These are phyloP conservation scores for Magnaporthiopsis rhizophila DNA, from an alignment of 2,329 filamentous ascomycete species.

Conservation along the genomic window DNA sequence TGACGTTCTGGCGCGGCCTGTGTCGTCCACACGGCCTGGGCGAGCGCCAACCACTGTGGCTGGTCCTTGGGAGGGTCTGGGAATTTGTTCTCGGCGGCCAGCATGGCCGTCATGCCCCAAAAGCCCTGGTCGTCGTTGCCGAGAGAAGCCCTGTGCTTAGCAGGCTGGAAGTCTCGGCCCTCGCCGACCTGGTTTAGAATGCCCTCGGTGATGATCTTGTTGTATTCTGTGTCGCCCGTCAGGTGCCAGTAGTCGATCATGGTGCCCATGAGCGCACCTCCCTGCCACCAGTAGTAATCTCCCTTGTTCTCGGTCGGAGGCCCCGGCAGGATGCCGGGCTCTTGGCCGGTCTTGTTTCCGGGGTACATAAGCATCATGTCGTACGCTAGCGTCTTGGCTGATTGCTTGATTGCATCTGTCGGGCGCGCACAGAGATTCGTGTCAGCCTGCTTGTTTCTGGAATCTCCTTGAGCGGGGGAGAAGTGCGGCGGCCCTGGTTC, in stretches of 20 bases:
- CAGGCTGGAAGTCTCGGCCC: constrained; percentile 48
- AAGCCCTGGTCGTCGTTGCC: constrained; percentile 65
- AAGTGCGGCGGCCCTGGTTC: background rate
- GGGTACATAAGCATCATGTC: constrained; percentile 6
- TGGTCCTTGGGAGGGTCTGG: constrained; percentile 46
- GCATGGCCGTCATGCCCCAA: constrained; percentile 62
- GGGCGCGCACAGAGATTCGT: background rate
- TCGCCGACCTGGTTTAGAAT: constrained; percentile 52
- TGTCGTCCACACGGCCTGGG: constrained; percentile 62
- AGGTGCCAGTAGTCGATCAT: constrained; percentile 64
- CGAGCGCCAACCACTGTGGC: constrained; percentile 57
- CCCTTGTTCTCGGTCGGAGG: constrained; percentile 39
- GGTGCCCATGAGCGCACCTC: constrained; percentile 59
- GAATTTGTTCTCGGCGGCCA: constrained; percentile 58
- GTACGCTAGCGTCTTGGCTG: constrained; percentile 6
- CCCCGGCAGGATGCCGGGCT: constrained; percentile 49
- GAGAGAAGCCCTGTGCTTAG: constrained; percentile 46
- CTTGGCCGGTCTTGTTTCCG: constrained; percentile 27
- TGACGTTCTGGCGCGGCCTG: constrained; percentile 36
- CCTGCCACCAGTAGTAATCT: constrained; percentile 70
- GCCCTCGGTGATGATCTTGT: constrained; percentile 46
- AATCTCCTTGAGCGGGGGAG: background rate
- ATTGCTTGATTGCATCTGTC: constrained; percentile 6
- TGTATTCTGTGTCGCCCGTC: constrained; percentile 57
- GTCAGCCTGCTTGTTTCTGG: background rate